Base-by-base conservation (phyloP, 352 stramenopile genomes). In the Pythium biforme region DNA sequence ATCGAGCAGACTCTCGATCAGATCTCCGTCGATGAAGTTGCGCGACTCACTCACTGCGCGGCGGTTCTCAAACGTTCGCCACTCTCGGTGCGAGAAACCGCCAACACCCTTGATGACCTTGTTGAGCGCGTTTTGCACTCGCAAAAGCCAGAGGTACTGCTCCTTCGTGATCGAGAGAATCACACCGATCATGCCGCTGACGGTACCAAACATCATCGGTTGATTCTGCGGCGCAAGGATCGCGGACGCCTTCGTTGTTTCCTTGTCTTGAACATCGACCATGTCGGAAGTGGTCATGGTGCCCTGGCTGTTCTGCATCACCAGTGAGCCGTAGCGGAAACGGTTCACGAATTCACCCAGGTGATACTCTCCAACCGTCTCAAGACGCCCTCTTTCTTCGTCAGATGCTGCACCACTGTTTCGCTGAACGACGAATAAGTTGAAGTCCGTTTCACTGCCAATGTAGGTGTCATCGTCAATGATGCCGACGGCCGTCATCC, bases 301-400 rank as follows among this genome's bases (percentile, higher is more conserved):
- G 7, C 53, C 49, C 45, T 68, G 59, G 40, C 77, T 84, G 58
- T 89, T 89, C 69, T 97, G 90, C 95, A 99, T 98, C 12, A 98
- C 94, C 0, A 99, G 77, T 29, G 89, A 98, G 29, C 96, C 96
- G 64, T 89, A 90, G 55, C 92, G 86, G 68, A 99, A 98, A 27
- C 94, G 95, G 68, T 99, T 99, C 20, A 97, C 88, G 66, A 98
- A 98, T 64, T 99, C 95, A 14, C 95, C 96, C 4, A 99, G 40
- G 68, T 99, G 94, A 59, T 95, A 98, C 69, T 98, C 91, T 25
- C 95, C 96, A 11, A 95, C 76, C 0, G 88, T 98, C 59, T 98
- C 94, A 4, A 99, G 69, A 14, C 95, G 90, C 0, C 89, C 86
- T 19, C 93, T 82, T 41, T 98, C 92, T 81, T 98, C 94, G 70